Evolutionary conservation across 2,329 filamentous ascomycete species (phyloP), one percentile per base, ranked within the genome.

Genomic region (Diaporthe amygdali): DNA sequence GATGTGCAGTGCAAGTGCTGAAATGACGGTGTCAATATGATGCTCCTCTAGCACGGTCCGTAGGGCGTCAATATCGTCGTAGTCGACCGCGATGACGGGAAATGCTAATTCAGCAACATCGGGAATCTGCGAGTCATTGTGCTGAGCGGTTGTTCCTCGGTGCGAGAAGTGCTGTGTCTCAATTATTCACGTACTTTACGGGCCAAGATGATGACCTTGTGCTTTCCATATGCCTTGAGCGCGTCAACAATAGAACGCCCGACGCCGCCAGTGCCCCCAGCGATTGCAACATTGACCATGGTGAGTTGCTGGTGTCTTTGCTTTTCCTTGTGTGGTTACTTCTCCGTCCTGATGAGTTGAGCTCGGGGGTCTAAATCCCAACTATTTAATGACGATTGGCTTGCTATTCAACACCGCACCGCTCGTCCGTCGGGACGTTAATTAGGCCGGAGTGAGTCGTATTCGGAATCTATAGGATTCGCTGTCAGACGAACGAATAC

Each of bases 161-260:
- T 81, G 46, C 85, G 81, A 30, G 81, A 78, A 5, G 87, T 74
- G 5, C 86, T 78, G n/a, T n/a, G n/a, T n/a, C n/a, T n/a, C n/a
- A n/a, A n/a, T n/a, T n/a, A n/a, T n/a, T n/a, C n/a, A n/a, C n/a
- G n/a, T n/a, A n/a, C n/a, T n/a, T n/a, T n/a, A n/a, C n/a, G n/a
- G n/a, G n/a, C n/a, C n/a, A n/a, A n/a, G n/a, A n/a, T n/a, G 54
- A 83, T 76, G 14, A 86, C 78, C 14, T 83, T 71, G 68, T 83
- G 79, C 51, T 81, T 80, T 54, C 68, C 78, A 22, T 73, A 76
- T 75, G 78, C 10, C 73, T 74, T 74, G 20, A 87, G 73, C 27
- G 78, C 82, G 22, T 87, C 84, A 25, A 87, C 82, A 37, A 88
- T 79, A 2, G 84, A 81, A 22, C 80, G 81, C 15, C 85, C 85